phyloP scores from a whole-genome alignment of 306 rosid species.

The Vicia sativa region DNA sequence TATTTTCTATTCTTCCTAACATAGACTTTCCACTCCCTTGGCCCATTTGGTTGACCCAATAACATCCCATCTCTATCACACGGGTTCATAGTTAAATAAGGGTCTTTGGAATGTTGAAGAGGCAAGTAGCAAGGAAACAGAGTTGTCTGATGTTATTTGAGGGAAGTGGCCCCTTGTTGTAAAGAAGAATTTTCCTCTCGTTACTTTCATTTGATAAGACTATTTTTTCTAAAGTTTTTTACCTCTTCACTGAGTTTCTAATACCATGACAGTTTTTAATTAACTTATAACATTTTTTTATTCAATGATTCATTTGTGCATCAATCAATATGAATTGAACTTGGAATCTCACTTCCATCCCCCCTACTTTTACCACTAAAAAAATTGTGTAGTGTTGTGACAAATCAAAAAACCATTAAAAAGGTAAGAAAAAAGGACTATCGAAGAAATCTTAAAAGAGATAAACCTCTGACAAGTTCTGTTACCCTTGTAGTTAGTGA shows the following conservation, averaged over 20 bases:
- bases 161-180: constrained; percentile 1
- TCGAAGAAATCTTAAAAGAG: background rate
- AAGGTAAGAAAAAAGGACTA: background rate
- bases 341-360: background rate
- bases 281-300: background rate
- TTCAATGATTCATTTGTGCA: constrained; percentile 8
- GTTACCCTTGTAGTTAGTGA: background rate
- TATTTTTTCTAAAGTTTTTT: background rate
- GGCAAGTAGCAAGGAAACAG: background rate
- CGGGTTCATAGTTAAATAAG: constrained; percentile 9
- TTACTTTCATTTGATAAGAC: background rate
- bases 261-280: constrained; percentile 7
- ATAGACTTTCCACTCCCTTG: too few relatives aligned
- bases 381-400: background rate
- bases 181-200: background rate
- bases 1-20: too few relatives aligned
- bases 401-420: background rate
- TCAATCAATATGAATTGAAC: background rate
- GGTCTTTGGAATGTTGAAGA: constrained; percentile 2
- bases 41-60: too few relatives aligned
- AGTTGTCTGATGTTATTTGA: background rate
- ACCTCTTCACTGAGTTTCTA: background rate
- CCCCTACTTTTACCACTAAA: background rate
- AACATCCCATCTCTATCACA: too few relatives aligned
- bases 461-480: background rate